phyloP scores from a whole-genome alignment of 306 rosid genomes.

The Cucurbita pepo region DNA sequence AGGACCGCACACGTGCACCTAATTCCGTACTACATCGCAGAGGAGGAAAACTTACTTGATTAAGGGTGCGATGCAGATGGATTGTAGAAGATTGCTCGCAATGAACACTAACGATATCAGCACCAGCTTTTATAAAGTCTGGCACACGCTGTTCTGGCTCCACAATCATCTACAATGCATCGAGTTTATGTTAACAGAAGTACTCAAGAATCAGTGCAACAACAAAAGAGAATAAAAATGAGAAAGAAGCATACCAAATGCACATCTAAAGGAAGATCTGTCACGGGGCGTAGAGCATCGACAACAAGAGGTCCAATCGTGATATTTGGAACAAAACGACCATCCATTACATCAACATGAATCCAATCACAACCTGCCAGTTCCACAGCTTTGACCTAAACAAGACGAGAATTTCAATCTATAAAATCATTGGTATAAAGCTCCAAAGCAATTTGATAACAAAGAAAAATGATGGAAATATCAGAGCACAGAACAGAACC shows the following conservation, averaged over 20 bases:
- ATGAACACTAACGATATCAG: constrained; percentile 94
- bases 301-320: constrained; percentile 97
- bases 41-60: constrained; percentile 42
- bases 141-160: constrained; percentile 97
- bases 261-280: constrained; percentile 97
- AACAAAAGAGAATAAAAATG: neutral
- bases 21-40: neutral
- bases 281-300: constrained; percentile 94
- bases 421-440: neutral
- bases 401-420: constrained; percentile 6
- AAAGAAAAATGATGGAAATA: constrained; percentile 5
- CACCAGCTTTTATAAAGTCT: constrained; percentile 98
- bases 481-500: constrained; percentile 26
- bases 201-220: neutral
- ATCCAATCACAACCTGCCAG: constrained; percentile 99
- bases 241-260: constrained; percentile 59
- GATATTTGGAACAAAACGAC: constrained; percentile 96
- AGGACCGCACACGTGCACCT: neutral
- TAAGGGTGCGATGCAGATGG: constrained; percentile 87
- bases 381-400: constrained; percentile 93
- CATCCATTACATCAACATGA: constrained; percentile 99
- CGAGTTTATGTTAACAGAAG: constrained; percentile 3
- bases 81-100: constrained; percentile 87
- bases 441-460: neutral
- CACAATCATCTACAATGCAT: constrained; percentile 69